Evolutionary conservation across 2,329 filamentous ascomycete genomes (phyloP).

Genomic region (Rutstroemia sp.): DNA sequence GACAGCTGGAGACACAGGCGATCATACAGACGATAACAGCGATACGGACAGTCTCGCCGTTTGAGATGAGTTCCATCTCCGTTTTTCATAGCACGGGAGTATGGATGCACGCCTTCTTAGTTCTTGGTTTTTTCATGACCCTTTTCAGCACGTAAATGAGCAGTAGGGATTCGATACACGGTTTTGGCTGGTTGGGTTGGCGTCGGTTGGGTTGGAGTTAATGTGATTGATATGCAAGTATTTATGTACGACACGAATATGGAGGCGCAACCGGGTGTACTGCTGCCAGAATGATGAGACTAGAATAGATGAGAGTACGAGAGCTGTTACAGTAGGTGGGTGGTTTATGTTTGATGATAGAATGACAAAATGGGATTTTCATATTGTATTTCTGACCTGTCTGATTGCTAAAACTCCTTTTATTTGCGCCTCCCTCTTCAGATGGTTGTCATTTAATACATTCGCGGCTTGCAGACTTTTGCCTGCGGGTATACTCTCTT

Average conservation of each 20-base stretch:
- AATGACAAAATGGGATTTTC: slow-evolving; percentile 4
- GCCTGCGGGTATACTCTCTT: neutral
- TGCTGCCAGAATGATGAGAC: neutral
- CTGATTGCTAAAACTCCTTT: slow-evolving; percentile 5
- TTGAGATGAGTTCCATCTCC: no score
- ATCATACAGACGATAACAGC: neutral
- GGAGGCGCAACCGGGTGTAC: neutral
- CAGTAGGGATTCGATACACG: neutral
- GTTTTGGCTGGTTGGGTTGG: neutral
- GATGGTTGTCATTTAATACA: neutral
- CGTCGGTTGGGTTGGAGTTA: slow-evolving; percentile 5
- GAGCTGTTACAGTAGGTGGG: neutral
- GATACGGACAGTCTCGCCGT: neutral
- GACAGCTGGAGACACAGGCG: neutral
- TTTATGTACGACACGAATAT: slow-evolving; percentile 6
- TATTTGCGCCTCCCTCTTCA: neutral
- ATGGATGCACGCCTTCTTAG: neutral
- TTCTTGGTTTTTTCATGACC: neutral
- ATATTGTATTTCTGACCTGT: neutral
- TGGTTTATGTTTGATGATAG: slow-evolving; percentile 6
- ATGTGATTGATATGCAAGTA: neutral
- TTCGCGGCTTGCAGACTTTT: neutral
- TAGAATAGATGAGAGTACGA: neutral
- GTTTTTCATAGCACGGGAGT: neutral
- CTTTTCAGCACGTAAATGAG: neutral